phyloP scores from a whole-genome alignment of 805 yeast genomes.

The Debaryomyces castellii region DNA sequence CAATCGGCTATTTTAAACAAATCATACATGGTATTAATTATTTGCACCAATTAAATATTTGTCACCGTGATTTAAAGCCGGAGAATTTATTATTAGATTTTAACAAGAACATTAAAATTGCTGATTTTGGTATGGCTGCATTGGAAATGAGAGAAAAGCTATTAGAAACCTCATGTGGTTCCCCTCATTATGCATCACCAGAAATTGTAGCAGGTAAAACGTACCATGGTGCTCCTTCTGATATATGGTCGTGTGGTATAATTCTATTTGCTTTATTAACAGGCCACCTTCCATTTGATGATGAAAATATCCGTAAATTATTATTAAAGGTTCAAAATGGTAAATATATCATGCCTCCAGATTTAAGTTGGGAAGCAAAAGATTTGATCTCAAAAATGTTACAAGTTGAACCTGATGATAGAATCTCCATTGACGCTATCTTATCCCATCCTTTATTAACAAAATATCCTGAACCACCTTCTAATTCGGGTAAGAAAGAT shows the following conservation, averaged over 20 bases:
- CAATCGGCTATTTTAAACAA: slow-evolving; percentile 74
- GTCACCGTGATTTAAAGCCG: slow-evolving; percentile 82
- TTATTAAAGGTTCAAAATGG: slow-evolving; percentile 78
- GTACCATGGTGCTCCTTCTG: slow-evolving; percentile 83
- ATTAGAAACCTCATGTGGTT: slow-evolving; percentile 80
- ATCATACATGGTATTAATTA: slow-evolving; percentile 76
- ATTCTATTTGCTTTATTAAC: slow-evolving; percentile 75
- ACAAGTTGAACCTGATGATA: slow-evolving; percentile 64
- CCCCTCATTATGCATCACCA: slow-evolving; percentile 88
- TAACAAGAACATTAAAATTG: slow-evolving; percentile 68
- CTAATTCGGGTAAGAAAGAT: slow-evolving; percentile 11
- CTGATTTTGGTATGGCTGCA: slow-evolving; percentile 91
- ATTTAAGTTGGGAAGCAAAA: slow-evolving; percentile 62
- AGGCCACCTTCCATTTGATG: slow-evolving; percentile 83
- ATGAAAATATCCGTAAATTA: slow-evolving; percentile 70
- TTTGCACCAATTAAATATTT: slow-evolving; percentile 76
- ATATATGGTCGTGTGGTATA: slow-evolving; percentile 88
- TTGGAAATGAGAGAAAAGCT: slow-evolving; percentile 68
- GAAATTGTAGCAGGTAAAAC: slow-evolving; percentile 77
- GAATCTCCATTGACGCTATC: slow-evolving; percentile 69
- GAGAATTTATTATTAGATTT: slow-evolving; percentile 73
- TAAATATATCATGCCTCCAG: slow-evolving; percentile 67
- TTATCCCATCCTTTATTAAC: slow-evolving; percentile 57
- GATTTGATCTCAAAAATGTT: slow-evolving; percentile 66
- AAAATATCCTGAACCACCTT: slow-evolving; percentile 60